phyloP scores from a whole-genome alignment of 2,329 filamentous ascomycete species.

The Sporothrix humicola region DNA sequence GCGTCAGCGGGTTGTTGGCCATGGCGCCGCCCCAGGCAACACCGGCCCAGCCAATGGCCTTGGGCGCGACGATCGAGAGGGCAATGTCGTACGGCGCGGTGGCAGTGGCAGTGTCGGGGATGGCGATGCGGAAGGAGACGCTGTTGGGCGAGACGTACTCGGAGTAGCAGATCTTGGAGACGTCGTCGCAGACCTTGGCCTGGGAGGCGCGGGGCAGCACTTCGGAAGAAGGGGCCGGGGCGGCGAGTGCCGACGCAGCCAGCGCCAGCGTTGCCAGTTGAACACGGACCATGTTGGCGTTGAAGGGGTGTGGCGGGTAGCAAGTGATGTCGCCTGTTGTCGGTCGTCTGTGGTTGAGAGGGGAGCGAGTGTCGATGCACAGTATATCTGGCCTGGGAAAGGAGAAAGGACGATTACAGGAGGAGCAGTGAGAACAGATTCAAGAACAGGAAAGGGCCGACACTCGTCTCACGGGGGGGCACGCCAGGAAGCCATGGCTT shows the following conservation, averaged over 20 bases:
- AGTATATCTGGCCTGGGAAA: neutral
- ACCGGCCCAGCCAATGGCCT: conserved; percentile 49
- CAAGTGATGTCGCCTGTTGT: neutral
- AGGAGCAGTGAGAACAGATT: neutral
- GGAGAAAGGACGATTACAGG: neutral
- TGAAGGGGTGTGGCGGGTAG: neutral
- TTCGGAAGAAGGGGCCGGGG: conserved; percentile 31
- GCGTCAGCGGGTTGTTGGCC: conserved; percentile 50
- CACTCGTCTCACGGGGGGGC: neutral
- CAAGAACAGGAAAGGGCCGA: neutral
- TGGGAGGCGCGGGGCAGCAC: conserved; percentile 31
- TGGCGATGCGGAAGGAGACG: conserved; percentile 43
- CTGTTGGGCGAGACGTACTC: conserved; percentile 41
- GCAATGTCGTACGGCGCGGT: conserved; percentile 46
- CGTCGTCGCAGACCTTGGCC: conserved; percentile 43
- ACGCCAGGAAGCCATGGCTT: neutral
- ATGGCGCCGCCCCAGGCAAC: conserved; percentile 51
- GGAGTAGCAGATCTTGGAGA: conserved; percentile 43
- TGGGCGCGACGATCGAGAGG: conserved; percentile 49
- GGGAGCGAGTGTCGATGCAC: neutral
- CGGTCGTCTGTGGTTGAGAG: too few species aligned
- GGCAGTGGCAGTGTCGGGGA: conserved; percentile 43
- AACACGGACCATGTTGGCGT: conserved; percentile 39
- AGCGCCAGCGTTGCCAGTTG: conserved; percentile 38
- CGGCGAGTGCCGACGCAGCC: conserved; percentile 31